Conservation (phyloP, 164 flowering plant genomes). For the Annona cherimola region DNA sequence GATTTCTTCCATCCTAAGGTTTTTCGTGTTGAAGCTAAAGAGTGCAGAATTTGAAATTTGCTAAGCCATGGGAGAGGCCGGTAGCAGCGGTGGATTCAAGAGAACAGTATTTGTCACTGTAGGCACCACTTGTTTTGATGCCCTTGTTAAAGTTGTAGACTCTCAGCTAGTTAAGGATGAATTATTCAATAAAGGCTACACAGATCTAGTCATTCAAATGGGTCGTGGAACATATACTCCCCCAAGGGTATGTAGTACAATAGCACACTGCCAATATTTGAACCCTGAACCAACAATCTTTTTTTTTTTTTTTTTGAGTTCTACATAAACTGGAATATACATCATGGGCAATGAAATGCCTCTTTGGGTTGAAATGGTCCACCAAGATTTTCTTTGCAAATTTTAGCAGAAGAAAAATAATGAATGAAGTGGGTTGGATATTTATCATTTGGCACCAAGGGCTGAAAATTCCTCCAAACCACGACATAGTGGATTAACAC, state of each 20-base stretch:
- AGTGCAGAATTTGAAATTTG: not conserved
- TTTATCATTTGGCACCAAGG: too few species aligned
- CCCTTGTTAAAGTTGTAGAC: constrained; percentile 67
- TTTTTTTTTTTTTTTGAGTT: not conserved
- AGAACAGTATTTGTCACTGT: constrained; percentile 73
- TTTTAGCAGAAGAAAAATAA: too few species aligned
- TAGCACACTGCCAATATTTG: too few species aligned
- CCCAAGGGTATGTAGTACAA: constrained; percentile 41
- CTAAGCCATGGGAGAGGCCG: constrained; percentile 8
- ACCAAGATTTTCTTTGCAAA: too few species aligned
- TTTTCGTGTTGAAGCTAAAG: not conserved
- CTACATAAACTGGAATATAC: too few species aligned
- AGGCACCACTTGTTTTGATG: constrained; percentile 84
- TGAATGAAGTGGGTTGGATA: too few species aligned
- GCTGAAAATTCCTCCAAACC: too few species aligned
- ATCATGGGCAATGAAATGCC: too few species aligned
- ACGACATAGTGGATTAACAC: not conserved
- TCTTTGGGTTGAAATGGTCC: too few species aligned
- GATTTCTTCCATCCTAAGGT: not conserved
- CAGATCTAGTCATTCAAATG: constrained; percentile 74
- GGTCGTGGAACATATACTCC: constrained; percentile 78
- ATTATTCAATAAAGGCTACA: constrained; percentile 55
- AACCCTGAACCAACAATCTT: not conserved
- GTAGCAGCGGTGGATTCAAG: constrained; percentile 2
- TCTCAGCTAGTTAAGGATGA: constrained; percentile 42